phyloP scores from a whole-genome alignment of 2,329 filamentous ascomycete species.

The Fusarium tjaetaba region DNA sequence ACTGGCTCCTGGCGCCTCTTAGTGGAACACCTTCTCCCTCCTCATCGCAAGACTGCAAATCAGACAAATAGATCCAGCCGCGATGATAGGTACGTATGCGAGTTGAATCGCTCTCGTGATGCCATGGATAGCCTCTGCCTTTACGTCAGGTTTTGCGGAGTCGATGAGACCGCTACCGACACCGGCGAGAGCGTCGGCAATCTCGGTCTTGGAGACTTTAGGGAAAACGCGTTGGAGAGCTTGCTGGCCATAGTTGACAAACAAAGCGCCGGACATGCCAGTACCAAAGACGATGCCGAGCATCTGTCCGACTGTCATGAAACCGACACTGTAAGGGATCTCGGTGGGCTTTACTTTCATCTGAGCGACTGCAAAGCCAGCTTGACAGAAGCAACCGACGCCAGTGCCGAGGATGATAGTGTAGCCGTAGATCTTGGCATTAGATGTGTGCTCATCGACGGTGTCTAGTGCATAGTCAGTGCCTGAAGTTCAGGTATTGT shows the following conservation, averaged over 20 bases:
- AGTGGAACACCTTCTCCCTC: slow-evolving; percentile 10
- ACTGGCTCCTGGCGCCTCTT: fast-evolving
- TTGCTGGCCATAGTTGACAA: slow-evolving; percentile 15
- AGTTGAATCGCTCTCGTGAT: slow-evolving; percentile 11
- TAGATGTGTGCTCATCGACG: background rate
- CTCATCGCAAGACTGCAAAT: slow-evolving; percentile 1
- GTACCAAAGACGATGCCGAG: slow-evolving; percentile 13
- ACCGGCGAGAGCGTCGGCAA: slow-evolving; percentile 5
- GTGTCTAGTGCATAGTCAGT: background rate
- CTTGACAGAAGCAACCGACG: slow-evolving; percentile 9
- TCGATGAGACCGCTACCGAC: slow-evolving; percentile 6
- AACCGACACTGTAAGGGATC: slow-evolving; percentile 13
- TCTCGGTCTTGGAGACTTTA: background rate
- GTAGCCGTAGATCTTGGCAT: slow-evolving; percentile 16
- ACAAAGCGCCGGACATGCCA: slow-evolving; percentile 7
- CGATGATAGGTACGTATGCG: slow-evolving; percentile 18
- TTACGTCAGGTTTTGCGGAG: background rate
- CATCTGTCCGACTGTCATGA: slow-evolving; percentile 22
- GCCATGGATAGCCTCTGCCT: slow-evolving; percentile 3
- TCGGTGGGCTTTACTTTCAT: slow-evolving; percentile 5
- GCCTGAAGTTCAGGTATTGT: fast-evolving
- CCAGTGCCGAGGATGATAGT: slow-evolving; percentile 8
- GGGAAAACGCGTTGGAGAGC: background rate
- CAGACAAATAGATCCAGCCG: slow-evolving; percentile 6
- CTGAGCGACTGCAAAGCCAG: slow-evolving; percentile 10